Evolutionary conservation across 1,284 basidiomycete species (phyloP).

Genomic region (Hortiboletus rubellus): DNA sequence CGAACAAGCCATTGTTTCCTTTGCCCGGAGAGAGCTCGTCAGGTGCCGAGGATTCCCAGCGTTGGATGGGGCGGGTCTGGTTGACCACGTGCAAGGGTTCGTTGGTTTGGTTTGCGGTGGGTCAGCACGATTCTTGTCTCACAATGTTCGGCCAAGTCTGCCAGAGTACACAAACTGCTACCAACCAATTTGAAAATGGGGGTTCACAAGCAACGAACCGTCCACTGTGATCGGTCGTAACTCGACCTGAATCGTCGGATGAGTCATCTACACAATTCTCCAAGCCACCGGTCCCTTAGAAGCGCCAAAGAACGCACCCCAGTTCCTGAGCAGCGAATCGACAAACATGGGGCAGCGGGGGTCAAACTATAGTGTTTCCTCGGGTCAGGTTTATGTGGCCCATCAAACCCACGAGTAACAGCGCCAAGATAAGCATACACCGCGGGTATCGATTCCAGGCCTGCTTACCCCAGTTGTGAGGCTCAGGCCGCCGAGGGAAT

Average conservation of each 20-base stretch:
- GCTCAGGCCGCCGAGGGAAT: constrained; percentile 8
- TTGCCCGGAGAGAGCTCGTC: not conserved
- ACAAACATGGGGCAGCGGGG: constrained; percentile 17
- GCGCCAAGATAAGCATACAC: constrained; percentile 20
- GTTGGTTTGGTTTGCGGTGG: not conserved
- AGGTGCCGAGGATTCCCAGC: not conserved
- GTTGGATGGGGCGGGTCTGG: not conserved
- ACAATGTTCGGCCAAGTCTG: not conserved
- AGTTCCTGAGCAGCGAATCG: constrained; percentile 30
- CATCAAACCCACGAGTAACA: constrained; percentile 13
- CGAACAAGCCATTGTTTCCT: not conserved
- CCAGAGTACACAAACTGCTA: not conserved
- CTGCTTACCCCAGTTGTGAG: constrained; percentile 20
- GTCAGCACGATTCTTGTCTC: constrained; percentile 1
- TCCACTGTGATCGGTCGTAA: constrained; percentile 5
- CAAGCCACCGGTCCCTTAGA: constrained; percentile 5
- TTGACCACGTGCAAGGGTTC: not conserved
- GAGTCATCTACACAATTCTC: constrained; percentile 1
- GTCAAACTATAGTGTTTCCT: constrained; percentile 17
- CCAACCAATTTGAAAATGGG: constrained; percentile 3
- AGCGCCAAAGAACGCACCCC: constrained; percentile 23
- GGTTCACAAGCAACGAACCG: not conserved
- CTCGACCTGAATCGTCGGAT: constrained; percentile 7
- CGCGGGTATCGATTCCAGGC: not conserved
- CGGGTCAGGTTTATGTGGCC: constrained; percentile 7